Evolutionary conservation across 129 eudicot genomes (phyloP).

Genomic region (Pittosporum tobira): DNA sequence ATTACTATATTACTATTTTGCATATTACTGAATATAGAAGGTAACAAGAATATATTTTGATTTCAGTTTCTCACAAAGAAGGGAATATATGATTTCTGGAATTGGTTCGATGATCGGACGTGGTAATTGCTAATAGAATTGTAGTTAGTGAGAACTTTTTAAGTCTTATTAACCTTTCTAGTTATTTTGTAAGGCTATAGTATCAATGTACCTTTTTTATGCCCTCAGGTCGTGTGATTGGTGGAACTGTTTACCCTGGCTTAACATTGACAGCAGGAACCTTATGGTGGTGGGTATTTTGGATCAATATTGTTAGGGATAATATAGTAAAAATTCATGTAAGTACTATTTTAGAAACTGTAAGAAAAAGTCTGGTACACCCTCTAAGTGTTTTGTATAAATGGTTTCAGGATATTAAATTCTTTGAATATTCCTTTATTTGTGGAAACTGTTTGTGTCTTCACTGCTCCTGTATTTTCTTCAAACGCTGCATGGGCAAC

Average conservation of each 20-base stretch:
- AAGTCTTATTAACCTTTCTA: too few relatives aligned
- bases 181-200: constrained; percentile 2
- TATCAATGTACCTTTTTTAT: constrained; percentile 17
- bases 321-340: too few relatives aligned
- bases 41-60: too few relatives aligned
- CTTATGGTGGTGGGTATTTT: constrained; percentile 63
- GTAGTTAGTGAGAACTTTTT: background rate
- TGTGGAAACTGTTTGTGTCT: constrained; percentile 98
- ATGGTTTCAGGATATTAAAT: constrained; percentile 65
- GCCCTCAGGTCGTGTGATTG: constrained; percentile 77
- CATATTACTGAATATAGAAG: too few relatives aligned
- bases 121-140: constrained; percentile 39
- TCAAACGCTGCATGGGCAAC: constrained; percentile 98
- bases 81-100: constrained; percentile 99
- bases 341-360: background rate
- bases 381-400: constrained; percentile 2
- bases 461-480: constrained; percentile 93
- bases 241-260: constrained; percentile 96
- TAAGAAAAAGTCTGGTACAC: background rate
- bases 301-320: background rate
- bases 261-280: constrained; percentile 92
- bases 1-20: too few relatives aligned
- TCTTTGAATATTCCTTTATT: constrained; percentile 90
- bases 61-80: constrained; percentile 87
- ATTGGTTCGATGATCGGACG: constrained; percentile 97